These are phyloP conservation scores for Penicillium samsonianum DNA, from an alignment of 495 filamentous ascomycete genomes.

Conservation along the genomic window DNA sequence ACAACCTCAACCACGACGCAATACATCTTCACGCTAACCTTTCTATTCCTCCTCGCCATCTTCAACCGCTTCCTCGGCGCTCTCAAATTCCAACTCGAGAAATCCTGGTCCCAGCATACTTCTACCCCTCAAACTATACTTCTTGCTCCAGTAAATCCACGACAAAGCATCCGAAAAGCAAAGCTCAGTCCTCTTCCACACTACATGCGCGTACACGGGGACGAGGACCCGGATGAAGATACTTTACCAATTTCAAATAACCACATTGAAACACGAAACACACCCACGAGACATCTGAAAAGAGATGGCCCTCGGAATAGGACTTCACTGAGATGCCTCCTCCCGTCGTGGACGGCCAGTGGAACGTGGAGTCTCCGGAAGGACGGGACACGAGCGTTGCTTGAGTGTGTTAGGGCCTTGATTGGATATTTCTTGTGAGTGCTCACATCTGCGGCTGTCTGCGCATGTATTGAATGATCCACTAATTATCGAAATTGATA, in stretches of 20 bases:
- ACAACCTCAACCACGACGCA: slow-evolving; percentile 17
- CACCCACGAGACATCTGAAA: neutral
- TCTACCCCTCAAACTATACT: neutral
- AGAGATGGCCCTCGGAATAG: neutral
- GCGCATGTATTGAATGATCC: neutral
- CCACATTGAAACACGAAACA: neutral
- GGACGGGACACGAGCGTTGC: slow-evolving; percentile 12
- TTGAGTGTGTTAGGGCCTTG: slow-evolving; percentile 16
- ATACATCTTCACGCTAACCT: slow-evolving; percentile 18
- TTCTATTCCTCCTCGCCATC: slow-evolving; percentile 21
- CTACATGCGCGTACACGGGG: slow-evolving; percentile 4
- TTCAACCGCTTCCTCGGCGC: slow-evolving; percentile 27
- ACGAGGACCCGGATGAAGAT: neutral
- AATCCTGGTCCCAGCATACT: neutral
- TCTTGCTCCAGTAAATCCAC: neutral
- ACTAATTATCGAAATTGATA: neutral
- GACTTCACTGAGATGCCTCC: neutral
- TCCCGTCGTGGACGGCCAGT: slow-evolving; percentile 13
- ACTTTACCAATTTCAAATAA: neutral
- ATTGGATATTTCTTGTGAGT: slow-evolving; percentile 24
- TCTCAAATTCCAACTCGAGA: slow-evolving; percentile 23
- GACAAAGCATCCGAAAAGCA: slow-evolving; percentile 8
- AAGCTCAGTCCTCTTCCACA: slow-evolving; percentile 19
- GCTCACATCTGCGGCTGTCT: neutral
- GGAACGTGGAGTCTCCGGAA: slow-evolving; percentile 12